Evolutionary conservation across 176 grass and related monocot genomes (phyloP), one percentile per base, ranked within the genome.

Genomic region (Miscanthus lutarioriparius): DNA sequence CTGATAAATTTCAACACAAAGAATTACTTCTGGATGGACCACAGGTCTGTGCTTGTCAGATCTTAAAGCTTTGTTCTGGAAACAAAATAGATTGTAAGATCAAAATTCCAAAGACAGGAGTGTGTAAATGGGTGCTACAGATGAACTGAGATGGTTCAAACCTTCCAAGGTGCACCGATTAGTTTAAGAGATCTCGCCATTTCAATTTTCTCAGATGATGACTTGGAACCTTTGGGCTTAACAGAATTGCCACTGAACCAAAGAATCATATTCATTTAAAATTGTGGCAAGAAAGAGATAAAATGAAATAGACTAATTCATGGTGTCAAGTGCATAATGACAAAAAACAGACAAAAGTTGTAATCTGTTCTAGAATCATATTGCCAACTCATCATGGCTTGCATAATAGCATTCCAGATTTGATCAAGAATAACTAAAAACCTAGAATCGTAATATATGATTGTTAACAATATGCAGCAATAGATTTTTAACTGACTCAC

Each of bases 1-100:
- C 49, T 95, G 74, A 87, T 94, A 98, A 90, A 98, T 90, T 86
- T 98, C 91, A 3, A 98, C 83, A 72, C 87, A 98, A 39, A 98
- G 86, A 86, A 95, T 25, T 72, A 93, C 80, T 92, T 95, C 96
- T 67, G 91, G 89, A 90, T 67, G 90, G 30, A 75, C 85, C 80
- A 98, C 76, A 88, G 89, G 86, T n/a, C 66, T 88, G 64, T 90
- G 35, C 75, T 93, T 80, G 53, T 84, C 87, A 69, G 92, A 78
- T 80, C 71, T 93, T 6, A 30, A 88, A 90, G 77, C 26, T 83
- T 90, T 92, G 53, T 89, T 87, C 84, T 91, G 80, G 25, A 23
- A 75, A 26, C 30, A 91, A 53, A 87, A 87, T 53, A 67, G 1
- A 76, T 9, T 26, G 43, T 40, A 23, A 74, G 28, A 48, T 17